A percentile compares a stretch with the other conserved stretches of the same genome.
Evolutionary conservation across 352 stramenopile species (phyloP).

Genomic region (Elongisporangium senticosum): DNA sequence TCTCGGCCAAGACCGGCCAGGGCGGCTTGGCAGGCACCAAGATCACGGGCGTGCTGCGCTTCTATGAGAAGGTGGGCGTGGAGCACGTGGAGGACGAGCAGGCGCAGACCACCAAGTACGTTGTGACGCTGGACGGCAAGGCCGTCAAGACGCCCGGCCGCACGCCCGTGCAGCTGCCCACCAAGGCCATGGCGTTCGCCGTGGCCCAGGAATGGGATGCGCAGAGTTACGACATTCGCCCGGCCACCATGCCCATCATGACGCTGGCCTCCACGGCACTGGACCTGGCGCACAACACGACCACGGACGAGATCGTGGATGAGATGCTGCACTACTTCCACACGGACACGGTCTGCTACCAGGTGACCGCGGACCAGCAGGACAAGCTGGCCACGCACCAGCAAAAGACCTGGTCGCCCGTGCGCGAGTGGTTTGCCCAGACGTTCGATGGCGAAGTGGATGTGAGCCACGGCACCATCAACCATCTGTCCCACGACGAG

Average conservation of each 20-base stretch:
- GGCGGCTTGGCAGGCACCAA: constrained; percentile 53
- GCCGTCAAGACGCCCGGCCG: constrained; percentile 72
- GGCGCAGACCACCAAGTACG: constrained; percentile 26
- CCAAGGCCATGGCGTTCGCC: constrained; percentile 54
- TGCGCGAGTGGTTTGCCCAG: constrained; percentile 81
- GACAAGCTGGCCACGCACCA: constrained; percentile 77
- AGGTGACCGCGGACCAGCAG: constrained; percentile 73
- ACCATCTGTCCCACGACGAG: constrained; percentile 50
- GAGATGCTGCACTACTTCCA: constrained; percentile 87
- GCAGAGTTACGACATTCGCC: constrained; percentile 66
- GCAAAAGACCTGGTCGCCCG: constrained; percentile 80
- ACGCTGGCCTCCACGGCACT: constrained; percentile 76
- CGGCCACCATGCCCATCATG: constrained; percentile 86
- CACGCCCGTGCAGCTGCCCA: constrained; percentile 57
- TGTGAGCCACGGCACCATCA: constrained; percentile 78
- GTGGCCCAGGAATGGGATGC: constrained; percentile 85
- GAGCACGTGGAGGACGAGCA: constrained; percentile 35
- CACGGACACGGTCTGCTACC: constrained; percentile 87
- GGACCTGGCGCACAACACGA: constrained; percentile 56
- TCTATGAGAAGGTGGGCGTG: constrained; percentile 80
- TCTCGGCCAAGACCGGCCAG: constrained; percentile 40
- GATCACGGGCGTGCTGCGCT: constrained; percentile 73
- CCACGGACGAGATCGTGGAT: constrained; percentile 46
- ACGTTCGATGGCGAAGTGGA: constrained; percentile 73
- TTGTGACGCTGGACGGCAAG: constrained; percentile 79